Base-by-base conservation (phyloP, 2,329 filamentous ascomycete genomes). In the Penicillium sp. region DNA sequence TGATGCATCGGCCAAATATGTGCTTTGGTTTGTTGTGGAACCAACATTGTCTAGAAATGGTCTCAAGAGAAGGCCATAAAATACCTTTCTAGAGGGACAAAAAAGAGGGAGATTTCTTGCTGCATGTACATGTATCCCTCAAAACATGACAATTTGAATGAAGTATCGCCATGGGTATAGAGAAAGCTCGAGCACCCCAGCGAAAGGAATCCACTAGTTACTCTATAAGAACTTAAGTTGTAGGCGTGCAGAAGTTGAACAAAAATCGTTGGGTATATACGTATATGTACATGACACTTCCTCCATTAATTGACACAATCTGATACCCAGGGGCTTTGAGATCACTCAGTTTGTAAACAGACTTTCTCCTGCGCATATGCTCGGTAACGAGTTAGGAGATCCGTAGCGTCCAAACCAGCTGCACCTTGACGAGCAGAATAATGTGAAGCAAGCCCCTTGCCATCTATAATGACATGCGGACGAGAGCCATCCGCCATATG, bases 341-440 rank as follows among this genome's bases (percentile, higher is more conserved):
- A 31, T 55, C 35, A 66, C 17, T 43, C 19, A 17, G 54, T 62
- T 13, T 62, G 49, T 17, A 61, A 62, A 59, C 83, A 86, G 17
- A 84, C 76, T 23, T 76, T 78, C 62, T 85, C 81, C 38, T 77
- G 72, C 0, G 83, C 84, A 69, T 81, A 85, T 2, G 77, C 74
- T 15, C 78, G 75, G 65, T 84, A 86, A 33, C 84, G 74, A 38
- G 80, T 76, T 9, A 86, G 70, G 17, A 85, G 71, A 63, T 86
- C 83, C 0, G 83, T 85, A 50, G 74, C 71, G n/a, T 78, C 75
- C 54, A 85, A 55, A 9, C 75, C 74, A 8, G 71, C 65, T 59
- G 80, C 76, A 8, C 58, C 66, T 25, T 73, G 74, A 12, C 71
- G 73, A 54, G 82, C 82, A 59, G 78, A 80, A 63, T 82, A 85